A percentile compares a stretch with the other conserved stretches of the same genome.
phyloP scores from a whole-genome alignment of 768 basidiomycete genomes.

The Pleurotus pulmonarius region DNA sequence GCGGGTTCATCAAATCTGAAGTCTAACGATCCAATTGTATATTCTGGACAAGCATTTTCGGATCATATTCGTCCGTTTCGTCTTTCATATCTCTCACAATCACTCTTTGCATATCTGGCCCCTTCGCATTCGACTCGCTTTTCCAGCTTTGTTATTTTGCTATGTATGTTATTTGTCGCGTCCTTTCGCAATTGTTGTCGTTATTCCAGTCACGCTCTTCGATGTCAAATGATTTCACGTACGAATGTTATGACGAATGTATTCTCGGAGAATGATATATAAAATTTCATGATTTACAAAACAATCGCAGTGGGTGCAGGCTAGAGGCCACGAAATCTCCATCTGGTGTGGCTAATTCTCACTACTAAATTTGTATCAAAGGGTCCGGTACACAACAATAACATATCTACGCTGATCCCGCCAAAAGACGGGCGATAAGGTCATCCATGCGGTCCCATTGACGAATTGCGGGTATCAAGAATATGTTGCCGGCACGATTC shows the following conservation, averaged over 20 bases:
- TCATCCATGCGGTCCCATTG: background rate
- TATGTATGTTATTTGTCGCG: background rate
- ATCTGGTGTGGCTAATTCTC: too few relatives aligned
- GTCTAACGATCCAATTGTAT: background rate
- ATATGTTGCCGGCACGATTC: background rate
- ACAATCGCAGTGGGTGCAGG: too few relatives aligned
- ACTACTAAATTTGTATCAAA: too few relatives aligned
- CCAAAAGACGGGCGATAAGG: too few relatives aligned
- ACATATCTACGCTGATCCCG: too few relatives aligned
- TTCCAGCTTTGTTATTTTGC: background rate
- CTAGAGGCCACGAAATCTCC: too few relatives aligned
- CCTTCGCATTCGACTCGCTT: background rate
- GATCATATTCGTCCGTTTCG: background rate
- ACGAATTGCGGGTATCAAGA: background rate
- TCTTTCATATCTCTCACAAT: background rate
- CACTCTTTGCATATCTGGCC: background rate
- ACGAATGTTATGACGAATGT: background rate
- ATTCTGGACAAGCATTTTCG: background rate
- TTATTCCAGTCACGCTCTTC: slow-evolving; percentile 4
- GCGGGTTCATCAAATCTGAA: background rate
- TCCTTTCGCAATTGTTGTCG: background rate
- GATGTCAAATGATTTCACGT: slow-evolving; percentile 5
- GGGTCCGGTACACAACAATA: too few relatives aligned
- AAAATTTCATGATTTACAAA: too few relatives aligned
- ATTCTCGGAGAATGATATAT: too few relatives aligned